phyloP scores from a whole-genome alignment of 352 stramenopile genomes.

The Phytophthora palmivora region DNA sequence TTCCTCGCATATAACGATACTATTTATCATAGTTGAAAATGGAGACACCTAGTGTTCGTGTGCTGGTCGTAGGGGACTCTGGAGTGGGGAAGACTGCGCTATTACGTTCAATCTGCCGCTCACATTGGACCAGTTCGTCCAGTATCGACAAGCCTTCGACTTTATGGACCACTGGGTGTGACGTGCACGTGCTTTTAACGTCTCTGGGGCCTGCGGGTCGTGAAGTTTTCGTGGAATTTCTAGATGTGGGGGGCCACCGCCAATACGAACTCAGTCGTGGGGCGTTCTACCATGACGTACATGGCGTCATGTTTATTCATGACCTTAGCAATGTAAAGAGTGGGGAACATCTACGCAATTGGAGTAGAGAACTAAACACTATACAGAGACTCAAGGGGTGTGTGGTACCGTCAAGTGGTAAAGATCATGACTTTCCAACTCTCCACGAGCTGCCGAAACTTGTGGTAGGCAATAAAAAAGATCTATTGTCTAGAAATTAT shows the following conservation, averaged over 20 bases:
- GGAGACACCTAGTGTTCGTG: constrained; percentile 76
- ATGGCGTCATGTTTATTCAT: constrained; percentile 85
- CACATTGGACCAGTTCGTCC: constrained; percentile 9
- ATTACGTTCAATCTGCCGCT: constrained; percentile 65
- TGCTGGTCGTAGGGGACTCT: constrained; percentile 87
- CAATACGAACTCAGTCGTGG: constrained; percentile 83
- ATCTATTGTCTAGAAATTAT: constrained; percentile 42
- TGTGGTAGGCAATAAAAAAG: constrained; percentile 84
- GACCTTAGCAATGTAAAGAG: constrained; percentile 82
- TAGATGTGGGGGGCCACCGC: constrained; percentile 84
- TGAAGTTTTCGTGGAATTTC: constrained; percentile 82
- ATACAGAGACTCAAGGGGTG: constrained; percentile 63
- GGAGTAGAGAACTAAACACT: constrained; percentile 57
- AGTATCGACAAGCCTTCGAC: constrained; percentile 33
- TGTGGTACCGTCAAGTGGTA: constrained; percentile 48
- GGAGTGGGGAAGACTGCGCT: constrained; percentile 87
- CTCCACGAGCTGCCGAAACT: constrained; percentile 71
- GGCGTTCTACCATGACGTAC: constrained; percentile 86
- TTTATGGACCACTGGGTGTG: constrained; percentile 85
- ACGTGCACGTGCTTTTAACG: constrained; percentile 76
- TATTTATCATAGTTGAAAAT: constrained; percentile 35
- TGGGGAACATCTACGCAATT: constrained; percentile 73
- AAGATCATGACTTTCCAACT: constrained; percentile 44
- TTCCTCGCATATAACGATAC: constrained; percentile 9
- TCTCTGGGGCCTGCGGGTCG: constrained; percentile 28